A percentile compares a stretch with the other conserved stretches of the same genome.
Conservation (phyloP, 2,329 filamentous ascomycete genomes). For the Pseudopyricularia javanii region DNA sequence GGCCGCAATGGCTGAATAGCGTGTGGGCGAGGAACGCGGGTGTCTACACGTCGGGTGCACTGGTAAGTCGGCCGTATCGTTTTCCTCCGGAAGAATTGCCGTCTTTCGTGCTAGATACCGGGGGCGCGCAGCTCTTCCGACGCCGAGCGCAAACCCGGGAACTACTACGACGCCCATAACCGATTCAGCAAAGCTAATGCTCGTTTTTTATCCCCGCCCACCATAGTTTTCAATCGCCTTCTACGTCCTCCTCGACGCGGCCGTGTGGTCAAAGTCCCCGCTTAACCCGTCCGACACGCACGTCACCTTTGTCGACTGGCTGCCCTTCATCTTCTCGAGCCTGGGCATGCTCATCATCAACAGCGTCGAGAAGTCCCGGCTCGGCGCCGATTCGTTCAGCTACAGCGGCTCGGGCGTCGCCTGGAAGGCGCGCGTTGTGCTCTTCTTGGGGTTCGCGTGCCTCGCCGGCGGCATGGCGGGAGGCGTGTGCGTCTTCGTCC, state of each 20-base stretch:
- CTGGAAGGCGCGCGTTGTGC: conserved; percentile 56
- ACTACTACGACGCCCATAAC: too few relatives aligned
- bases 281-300: conserved; percentile 49
- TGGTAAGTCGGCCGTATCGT: conserved; percentile 32
- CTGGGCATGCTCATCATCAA: conserved; percentile 63
- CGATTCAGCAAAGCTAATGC: too few relatives aligned
- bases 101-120: too few relatives aligned
- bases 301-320: conserved; percentile 58
- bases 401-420: conserved; percentile 45
- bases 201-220: too few relatives aligned
- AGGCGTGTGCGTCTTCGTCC: conserved; percentile 54
- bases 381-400: conserved; percentile 47
- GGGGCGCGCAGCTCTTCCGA: too few relatives aligned
- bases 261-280: conserved; percentile 52
- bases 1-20: conserved; percentile 56
- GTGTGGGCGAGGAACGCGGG: conserved; percentile 51
- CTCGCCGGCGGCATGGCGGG: conserved; percentile 58
- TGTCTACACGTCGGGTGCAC: conserved; percentile 48
- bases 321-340: conserved; percentile 53
- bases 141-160: too few relatives aligned
- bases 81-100: neutral
- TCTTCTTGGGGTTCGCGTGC: conserved; percentile 54
- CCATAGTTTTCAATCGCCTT: conserved; percentile 54
- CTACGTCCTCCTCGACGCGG: conserved; percentile 55
- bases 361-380: conserved; percentile 53